Base-by-base conservation (phyloP, 768 basidiomycete species). In the Lyophyllum decastes region DNA sequence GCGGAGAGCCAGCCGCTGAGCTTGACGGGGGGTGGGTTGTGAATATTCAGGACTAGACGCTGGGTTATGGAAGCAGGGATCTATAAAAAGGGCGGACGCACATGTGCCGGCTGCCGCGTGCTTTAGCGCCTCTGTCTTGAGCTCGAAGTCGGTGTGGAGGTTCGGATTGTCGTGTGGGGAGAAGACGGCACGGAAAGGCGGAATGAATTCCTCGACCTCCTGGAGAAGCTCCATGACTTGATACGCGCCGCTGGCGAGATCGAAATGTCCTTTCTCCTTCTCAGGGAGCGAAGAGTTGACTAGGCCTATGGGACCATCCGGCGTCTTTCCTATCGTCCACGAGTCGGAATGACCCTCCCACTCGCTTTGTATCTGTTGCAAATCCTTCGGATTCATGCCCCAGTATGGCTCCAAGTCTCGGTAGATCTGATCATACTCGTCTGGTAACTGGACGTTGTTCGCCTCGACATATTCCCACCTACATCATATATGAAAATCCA, bases 391-490 rank as follows among this genome's bases (percentile, higher is more conserved):
- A 27, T 72, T 62, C 60, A 95, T 76, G 1, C 82, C 77, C 86
- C 89, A 94, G 70, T 90, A 96, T 0, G 91, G 92, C 49, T 84
- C 84, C 19, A 97, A 73, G 70, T 96, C 94, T 48, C 79, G 73
- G 52, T 80, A 67, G 26, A 95, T 83, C 46, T 80, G 78, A 65
- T 90, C 90, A 66, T 92, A 95, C 66, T 95, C 94, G 70, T 96
- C 94, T 16, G 89, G 80, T 43, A 95, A 83, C 63, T 84, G 82
- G 27, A 92, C 85, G 8, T 82, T 72, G 70, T 93, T 80, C 46
- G 81, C 76, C 64, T 81, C 73, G 24, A 86, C 88, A 68, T 78
- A 80, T 3, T 55, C 59, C 79, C 78, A 81, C 78, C 77, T 77
- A 25, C 22, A 33, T 17, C 17, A 19, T 10, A 19, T 41, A 30